Evolutionary conservation across 345 rosid genomes (phyloP).

Genomic region (Kernera saxatilis): DNA sequence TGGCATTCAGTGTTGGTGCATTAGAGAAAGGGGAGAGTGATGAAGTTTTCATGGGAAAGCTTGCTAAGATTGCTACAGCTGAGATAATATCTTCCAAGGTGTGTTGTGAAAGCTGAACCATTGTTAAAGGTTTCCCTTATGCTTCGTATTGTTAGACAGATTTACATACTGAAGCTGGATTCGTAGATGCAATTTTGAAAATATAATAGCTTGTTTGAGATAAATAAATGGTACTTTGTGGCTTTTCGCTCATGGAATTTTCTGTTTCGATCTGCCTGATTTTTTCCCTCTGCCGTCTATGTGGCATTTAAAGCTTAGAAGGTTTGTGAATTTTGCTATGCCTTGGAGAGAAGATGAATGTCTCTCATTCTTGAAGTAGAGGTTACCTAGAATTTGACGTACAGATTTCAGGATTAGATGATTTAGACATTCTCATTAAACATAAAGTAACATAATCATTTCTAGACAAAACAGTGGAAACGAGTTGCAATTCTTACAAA

Average conservation of each 20-base stretch:
- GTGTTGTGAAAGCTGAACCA: not conserved
- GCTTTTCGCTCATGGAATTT: not conserved
- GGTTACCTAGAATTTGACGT: not conserved
- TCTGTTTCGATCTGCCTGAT: not conserved
- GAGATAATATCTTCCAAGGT: slow-evolving; percentile 97
- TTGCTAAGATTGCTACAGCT: slow-evolving; percentile 84
- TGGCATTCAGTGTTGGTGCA: slow-evolving; percentile 73
- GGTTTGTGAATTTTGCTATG: slow-evolving; percentile 5
- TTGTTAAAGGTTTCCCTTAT: not conserved
- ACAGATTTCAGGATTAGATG: not conserved
- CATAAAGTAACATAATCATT: not conserved
- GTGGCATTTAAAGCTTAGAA: not conserved
- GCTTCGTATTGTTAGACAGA: not conserved
- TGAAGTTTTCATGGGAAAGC: slow-evolving; percentile 69
- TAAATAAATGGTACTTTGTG: not conserved
- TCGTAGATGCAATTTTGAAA: not conserved
- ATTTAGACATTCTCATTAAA: slow-evolving; percentile 2
- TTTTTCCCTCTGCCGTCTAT: not conserved
- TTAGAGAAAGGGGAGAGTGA: slow-evolving; percentile 59
- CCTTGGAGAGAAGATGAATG: not conserved
- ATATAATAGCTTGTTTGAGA: not conserved
- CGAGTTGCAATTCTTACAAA: not conserved
- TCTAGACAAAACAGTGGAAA: not conserved
- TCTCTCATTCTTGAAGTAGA: slow-evolving; percentile 3
- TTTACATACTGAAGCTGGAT: not conserved